Conservation (phyloP, 306 rosid genomes). For the Quercus engelmannii region DNA sequence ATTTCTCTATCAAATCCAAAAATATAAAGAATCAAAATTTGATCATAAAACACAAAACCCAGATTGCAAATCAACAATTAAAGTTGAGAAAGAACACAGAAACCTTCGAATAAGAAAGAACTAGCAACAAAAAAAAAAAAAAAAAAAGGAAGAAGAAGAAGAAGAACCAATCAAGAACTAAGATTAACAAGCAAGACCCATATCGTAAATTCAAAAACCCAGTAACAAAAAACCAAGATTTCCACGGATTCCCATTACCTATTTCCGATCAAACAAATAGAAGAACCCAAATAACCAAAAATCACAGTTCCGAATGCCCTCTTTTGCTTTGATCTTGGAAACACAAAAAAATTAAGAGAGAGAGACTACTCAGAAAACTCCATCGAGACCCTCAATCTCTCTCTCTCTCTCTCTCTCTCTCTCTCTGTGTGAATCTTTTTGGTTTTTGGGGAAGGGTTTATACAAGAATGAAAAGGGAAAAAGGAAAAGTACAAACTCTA, state of each 20-base stretch:
- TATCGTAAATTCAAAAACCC: constrained; percentile 1
- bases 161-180: constrained; percentile 33
- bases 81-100: neutral
- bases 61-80: neutral
- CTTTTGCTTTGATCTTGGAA: neutral
- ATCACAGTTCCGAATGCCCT: too few species aligned
- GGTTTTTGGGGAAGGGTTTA: constrained; percentile 7
- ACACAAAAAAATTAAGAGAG: constrained; percentile 11
- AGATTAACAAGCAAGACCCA: constrained; percentile 4
- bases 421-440: neutral
- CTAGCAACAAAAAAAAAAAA: too few species aligned
- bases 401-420: neutral
- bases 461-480: neutral
- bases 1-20: constrained; percentile 16
- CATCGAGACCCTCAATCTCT: constrained; percentile 24
- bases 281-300: neutral
- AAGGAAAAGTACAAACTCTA: constrained; percentile 1
- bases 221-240: constrained; percentile 3
- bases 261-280: constrained; percentile 3
- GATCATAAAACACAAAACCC: neutral
- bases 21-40: neutral
- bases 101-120: too few species aligned
- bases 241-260: neutral
- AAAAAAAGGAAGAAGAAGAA: neutral
- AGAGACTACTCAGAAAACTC: constrained; percentile 30